Evolutionary conservation across 2,329 filamentous ascomycete genomes (phyloP).

Genomic region (Diplodia intermedia): DNA sequence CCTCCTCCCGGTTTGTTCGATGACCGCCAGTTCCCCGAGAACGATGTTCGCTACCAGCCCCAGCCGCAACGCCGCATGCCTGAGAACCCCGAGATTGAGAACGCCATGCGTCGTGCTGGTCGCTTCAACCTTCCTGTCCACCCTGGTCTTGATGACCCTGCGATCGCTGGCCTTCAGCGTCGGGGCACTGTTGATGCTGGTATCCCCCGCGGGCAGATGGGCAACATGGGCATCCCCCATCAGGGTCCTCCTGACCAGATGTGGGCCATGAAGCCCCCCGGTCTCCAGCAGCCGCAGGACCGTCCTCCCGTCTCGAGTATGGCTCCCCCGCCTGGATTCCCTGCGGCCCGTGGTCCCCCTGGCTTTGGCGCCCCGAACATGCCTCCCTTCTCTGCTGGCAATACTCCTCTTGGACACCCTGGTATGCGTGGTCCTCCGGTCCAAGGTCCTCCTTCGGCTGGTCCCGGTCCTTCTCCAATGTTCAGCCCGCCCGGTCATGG

Average conservation of each 20-base stretch:
- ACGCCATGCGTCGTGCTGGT: slow-evolving; percentile 41
- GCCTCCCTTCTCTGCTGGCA: slow-evolving; percentile 44
- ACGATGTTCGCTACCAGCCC: slow-evolving; percentile 28
- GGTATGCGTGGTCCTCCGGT: slow-evolving; percentile 43
- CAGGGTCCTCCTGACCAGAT: slow-evolving; percentile 45
- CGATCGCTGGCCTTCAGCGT: slow-evolving; percentile 44
- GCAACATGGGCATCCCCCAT: slow-evolving; percentile 52
- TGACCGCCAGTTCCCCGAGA: slow-evolving; percentile 37
- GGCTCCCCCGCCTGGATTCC: slow-evolving; percentile 29
- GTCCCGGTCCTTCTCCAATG: slow-evolving; percentile 23
- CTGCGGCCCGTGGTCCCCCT: slow-evolving; percentile 29
- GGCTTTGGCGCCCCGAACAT: slow-evolving; percentile 29
- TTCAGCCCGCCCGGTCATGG: slow-evolving; percentile 23
- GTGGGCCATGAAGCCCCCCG: slow-evolving; percentile 32
- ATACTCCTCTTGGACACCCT: slow-evolving; percentile 49
- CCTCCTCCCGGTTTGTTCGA: slow-evolving; percentile 50
- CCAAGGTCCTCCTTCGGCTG: slow-evolving; percentile 30
- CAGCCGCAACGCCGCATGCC: slow-evolving; percentile 40
- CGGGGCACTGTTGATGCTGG: slow-evolving; percentile 45
- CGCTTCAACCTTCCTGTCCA: slow-evolving; percentile 38
- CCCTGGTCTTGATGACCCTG: slow-evolving; percentile 41
- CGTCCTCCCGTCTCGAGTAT: slow-evolving; percentile 27
- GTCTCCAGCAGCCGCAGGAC: slow-evolving; percentile 25
- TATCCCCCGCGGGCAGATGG: slow-evolving; percentile 44
- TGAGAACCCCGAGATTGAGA: slow-evolving; percentile 43